These are phyloP conservation scores for Eustoma russellianum DNA, from an alignment of 257 asterid genomes.

Conservation along the genomic window DNA sequence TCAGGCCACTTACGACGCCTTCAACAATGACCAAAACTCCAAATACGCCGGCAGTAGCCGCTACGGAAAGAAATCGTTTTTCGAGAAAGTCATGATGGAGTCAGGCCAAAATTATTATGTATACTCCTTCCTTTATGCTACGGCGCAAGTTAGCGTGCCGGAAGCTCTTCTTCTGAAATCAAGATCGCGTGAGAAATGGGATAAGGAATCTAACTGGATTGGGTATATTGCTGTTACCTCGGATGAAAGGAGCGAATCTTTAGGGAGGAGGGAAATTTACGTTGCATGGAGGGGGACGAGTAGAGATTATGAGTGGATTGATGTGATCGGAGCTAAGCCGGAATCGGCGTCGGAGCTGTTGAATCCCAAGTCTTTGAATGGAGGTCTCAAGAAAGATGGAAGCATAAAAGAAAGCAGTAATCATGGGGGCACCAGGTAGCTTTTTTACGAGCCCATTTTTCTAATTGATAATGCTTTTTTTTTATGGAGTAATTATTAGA, in stretches of 20 bases:
- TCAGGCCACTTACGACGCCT: constrained; percentile 85
- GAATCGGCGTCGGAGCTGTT: constrained; percentile 41
- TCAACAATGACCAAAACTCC: constrained; percentile 76
- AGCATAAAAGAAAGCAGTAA: neutral
- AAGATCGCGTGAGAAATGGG: constrained; percentile 66
- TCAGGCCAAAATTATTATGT: constrained; percentile 43
- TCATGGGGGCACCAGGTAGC: too few species aligned
- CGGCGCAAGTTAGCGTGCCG: constrained; percentile 36
- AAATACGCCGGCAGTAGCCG: constrained; percentile 78
- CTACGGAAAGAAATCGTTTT: constrained; percentile 64
- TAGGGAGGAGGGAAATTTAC: constrained; percentile 72
- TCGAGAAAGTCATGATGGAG: constrained; percentile 49
- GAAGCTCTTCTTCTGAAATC: constrained; percentile 59
- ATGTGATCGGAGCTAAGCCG: constrained; percentile 34
- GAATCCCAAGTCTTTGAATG: constrained; percentile 10
- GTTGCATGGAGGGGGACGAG: constrained; percentile 73
- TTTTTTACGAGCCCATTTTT: too few species aligned
- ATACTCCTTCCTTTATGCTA: constrained; percentile 57
- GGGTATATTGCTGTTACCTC: constrained; percentile 63
- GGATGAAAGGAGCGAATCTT: constrained; percentile 30
- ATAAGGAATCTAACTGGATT: constrained; percentile 82
- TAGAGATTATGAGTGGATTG: constrained; percentile 62
- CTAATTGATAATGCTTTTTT: too few species aligned
- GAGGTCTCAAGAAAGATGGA: neutral
- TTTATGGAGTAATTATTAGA: too few species aligned